Base-by-base conservation (phyloP, 2,329 filamentous ascomycete genomes). In the Xylaria sp. region DNA sequence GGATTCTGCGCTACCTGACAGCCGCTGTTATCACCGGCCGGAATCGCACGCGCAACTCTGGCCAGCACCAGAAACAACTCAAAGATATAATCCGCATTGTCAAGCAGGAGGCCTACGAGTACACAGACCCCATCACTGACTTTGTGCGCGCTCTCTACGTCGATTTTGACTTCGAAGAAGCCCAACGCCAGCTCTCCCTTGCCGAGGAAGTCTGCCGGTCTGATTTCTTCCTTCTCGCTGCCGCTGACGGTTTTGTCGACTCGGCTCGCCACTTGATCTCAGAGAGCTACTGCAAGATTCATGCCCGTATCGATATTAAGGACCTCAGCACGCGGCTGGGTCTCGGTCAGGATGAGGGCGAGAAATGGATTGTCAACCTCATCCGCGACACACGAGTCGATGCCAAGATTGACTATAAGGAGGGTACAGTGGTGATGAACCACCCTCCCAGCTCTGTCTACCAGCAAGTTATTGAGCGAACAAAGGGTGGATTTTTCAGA, bases 321-420 rank as follows among this genome's bases (percentile, higher is more conserved):
- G 96, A 98, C 76, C 89, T 99, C 67, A 97, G 94, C 72, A 91
- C 90, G 72, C 93, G 96, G 80, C 90, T 99, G 68, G 96, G 95
- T 73, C 87, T 99, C 72, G 93, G 92, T 79, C 91, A 94, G 76
- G 93, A 97, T 78, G 96, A 98, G 78, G 96, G 96, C 77, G 96
- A 99, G 89, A 99, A 99, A 87, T 99, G 96, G 96, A 99, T 99
- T 78, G 96, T 99, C 76, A 99, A 99, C 86, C 88, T 99, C 72
- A 99, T 99, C 83, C 91, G 96, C 72, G 96, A 99, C 83, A 99
- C 96, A 28, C 89, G 94, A 71, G 92, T 99, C 71, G 96, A 99
- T 79, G 96, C 96, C 77, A 99, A 99, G 89, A 98, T 98, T 80
- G 96, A 99, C 84, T 97, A 97, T 85, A 93, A 98, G 86, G 93